Base-by-base conservation (phyloP, 768 basidiomycete genomes). In the Auricularia cornea region DNA sequence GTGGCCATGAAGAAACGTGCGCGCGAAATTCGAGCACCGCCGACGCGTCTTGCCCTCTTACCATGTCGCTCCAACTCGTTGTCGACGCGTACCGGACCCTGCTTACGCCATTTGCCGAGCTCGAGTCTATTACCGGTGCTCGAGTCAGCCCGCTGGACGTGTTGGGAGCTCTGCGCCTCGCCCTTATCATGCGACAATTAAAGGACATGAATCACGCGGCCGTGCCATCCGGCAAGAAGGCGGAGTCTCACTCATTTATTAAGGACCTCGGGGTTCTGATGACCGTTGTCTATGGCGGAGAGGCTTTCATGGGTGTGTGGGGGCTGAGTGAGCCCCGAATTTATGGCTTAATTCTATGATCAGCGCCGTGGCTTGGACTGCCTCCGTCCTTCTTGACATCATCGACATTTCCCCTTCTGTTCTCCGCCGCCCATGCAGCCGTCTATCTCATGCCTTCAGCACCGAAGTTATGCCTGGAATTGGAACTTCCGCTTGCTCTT, bases 381-480 rank as follows among this genome's bases (percentile, higher is more conserved):
- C 80, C 89, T 1, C 84, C 90, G 0, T 92, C 91, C 10, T 94
- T 94, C 77, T 83, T 94, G 80, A 65, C 85, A n/a, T 89, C 87
- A 1, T 87, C 87, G 1, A 79, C 82, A 8, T 79, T 84, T 3
- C 85, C 88, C 1, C 72, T 80, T 1, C 76, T 94, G 30, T 93
- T 88, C 72, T 73, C 81, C 11, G 70, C 73, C 16, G 74, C 80
- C 0, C 91, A 92, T 73, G 83, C 83, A 14, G 68, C 88, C 57
- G 81, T 89, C 29, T 81, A 87, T 29, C 70, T 76, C 38, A 72
- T 92, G 5, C 92, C 92, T 1, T 63, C 68, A 31, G 79, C 83
- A 2, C 89, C 84, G 57, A 70, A 71, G 1, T 76, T 84, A 44
- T 78, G 80, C 3, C 76, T 84, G 60, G 70, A 78, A 64, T 79